Percentiles rank a stretch among this genome's conserved stretches.
Evolutionary conservation across 441 rosid species (phyloP).

Genomic region (Adansonia madagascariensis): DNA sequence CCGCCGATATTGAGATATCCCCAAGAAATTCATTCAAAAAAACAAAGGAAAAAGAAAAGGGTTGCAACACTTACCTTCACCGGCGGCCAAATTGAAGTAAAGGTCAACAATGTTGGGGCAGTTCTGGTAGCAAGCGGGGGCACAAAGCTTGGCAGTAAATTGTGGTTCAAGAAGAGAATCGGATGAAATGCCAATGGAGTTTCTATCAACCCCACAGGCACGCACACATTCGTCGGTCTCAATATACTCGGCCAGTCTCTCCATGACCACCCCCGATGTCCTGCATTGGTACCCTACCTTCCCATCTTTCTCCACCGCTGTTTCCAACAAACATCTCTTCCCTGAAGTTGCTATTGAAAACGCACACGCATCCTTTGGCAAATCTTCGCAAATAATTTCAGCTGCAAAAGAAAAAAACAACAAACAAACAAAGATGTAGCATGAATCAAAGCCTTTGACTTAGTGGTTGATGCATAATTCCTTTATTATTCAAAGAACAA

Average conservation of each 20-base stretch:
- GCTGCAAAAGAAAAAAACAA: constrained; percentile 35
- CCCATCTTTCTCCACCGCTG: constrained; percentile 36
- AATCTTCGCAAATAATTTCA: constrained; percentile 68
- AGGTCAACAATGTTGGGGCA: constrained; percentile 96
- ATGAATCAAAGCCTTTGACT: neutral
- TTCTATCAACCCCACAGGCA: constrained; percentile 86
- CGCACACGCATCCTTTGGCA: constrained; percentile 68
- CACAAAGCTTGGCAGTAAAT: constrained; percentile 82
- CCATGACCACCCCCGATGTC: constrained; percentile 80
- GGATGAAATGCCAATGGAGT: constrained; percentile 82
- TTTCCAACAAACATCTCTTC: constrained; percentile 89
- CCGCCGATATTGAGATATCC: neutral
- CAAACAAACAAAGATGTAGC: neutral
- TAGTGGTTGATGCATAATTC: neutral
- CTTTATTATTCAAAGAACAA: neutral
- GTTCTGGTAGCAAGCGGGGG: constrained; percentile 62
- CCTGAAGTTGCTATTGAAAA: constrained; percentile 74
- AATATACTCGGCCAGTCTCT: constrained; percentile 62
- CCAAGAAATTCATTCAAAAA: neutral
- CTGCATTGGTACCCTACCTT: constrained; percentile 68
- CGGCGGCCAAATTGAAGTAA: constrained; percentile 89
- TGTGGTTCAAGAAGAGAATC: constrained; percentile 78
- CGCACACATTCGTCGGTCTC: constrained; percentile 77
- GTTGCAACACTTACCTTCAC: constrained; percentile 65
- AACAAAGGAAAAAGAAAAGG: neutral